Evolutionary conservation across 176 grass and related monocot genomes (phyloP).

Genomic region (Bothriochloa decipiens): DNA sequence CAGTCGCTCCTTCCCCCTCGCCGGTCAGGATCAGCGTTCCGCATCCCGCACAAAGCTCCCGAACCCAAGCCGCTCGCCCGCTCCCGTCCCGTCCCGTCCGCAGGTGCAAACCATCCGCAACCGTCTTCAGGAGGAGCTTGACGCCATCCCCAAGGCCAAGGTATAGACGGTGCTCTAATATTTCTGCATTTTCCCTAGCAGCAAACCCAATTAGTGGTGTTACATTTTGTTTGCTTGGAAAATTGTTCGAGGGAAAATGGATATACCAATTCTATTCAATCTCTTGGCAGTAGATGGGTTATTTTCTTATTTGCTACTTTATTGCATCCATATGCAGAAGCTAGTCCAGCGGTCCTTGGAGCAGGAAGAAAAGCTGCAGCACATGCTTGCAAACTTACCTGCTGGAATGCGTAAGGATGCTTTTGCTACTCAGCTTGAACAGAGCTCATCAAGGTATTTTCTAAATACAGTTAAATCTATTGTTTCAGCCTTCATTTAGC

Average conservation of each 20-base stretch:
- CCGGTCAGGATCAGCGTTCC: too few species aligned
- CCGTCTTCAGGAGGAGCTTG: slow-evolving; percentile 74
- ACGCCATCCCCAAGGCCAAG: slow-evolving; percentile 92
- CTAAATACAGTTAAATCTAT: slow-evolving; percentile 12
- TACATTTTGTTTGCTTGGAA: neutral
- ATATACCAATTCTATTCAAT: slow-evolving; percentile 17
- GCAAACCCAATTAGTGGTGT: neutral
- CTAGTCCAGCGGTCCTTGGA: slow-evolving; percentile 63
- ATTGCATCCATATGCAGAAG: slow-evolving; percentile 52
- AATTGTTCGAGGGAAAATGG: neutral
- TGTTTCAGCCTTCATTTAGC: slow-evolving; percentile 31
- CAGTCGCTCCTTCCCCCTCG: too few species aligned
- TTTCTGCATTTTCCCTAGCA: neutral
- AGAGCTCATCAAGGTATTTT: slow-evolving; percentile 51
- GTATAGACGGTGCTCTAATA: slow-evolving; percentile 30
- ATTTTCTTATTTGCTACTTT: slow-evolving; percentile 27
- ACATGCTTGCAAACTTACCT: slow-evolving; percentile 76
- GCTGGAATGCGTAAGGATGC: slow-evolving; percentile 54
- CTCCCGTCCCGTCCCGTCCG: neutral
- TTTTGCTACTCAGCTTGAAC: slow-evolving; percentile 36
- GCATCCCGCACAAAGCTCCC: too few species aligned
- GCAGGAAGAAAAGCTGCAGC: slow-evolving; percentile 82
- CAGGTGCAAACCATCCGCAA: slow-evolving; percentile 68
- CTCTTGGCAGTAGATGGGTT: slow-evolving; percentile 1
- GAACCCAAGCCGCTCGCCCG: too few species aligned